Evolutionary conservation across 495 filamentous ascomycete species (phyloP).

Genomic region (Aspergillus panamensis): DNA sequence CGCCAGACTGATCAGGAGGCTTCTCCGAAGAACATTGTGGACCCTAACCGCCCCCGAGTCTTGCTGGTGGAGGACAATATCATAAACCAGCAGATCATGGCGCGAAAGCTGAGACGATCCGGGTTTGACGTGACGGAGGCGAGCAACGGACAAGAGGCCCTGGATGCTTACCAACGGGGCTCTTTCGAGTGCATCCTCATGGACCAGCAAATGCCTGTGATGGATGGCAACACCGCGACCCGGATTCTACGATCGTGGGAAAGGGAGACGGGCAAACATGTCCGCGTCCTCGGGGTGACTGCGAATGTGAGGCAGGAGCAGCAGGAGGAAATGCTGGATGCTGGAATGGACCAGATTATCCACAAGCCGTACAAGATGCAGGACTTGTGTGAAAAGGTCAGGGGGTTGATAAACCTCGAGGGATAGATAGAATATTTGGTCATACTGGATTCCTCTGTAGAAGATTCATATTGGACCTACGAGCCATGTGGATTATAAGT

Average conservation of each 20-base stretch:
- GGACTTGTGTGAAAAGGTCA: conserved; percentile 67
- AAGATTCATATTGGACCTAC: no score
- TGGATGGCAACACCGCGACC: conserved; percentile 72
- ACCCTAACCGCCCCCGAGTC: conserved; percentile 21
- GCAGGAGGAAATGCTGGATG: conserved; percentile 58
- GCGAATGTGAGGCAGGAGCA: conserved; percentile 71
- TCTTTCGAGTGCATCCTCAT: conserved; percentile 61
- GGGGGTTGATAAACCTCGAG: conserved; percentile 8
- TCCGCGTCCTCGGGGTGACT: conserved; percentile 74
- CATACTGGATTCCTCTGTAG: no score
- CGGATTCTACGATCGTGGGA: conserved; percentile 63
- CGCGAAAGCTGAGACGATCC: conserved; percentile 57
- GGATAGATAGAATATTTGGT: no score
- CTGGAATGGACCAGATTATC: conserved; percentile 78
- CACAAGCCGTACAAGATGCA: conserved; percentile 75
- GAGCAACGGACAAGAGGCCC: conserved; percentile 72
- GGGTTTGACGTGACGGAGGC: conserved; percentile 66
- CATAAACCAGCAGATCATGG: conserved; percentile 68
- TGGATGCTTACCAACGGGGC: conserved; percentile 43
- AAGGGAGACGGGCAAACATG: conserved; percentile 42
- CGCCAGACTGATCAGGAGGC: neutral
- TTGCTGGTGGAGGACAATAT: conserved; percentile 83
- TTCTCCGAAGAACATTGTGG: no score
- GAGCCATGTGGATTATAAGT: no score
- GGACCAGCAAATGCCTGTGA: conserved; percentile 85